Conservation (phyloP, 1,284 basidiomycete genomes). For the Ceratobasidium sp. region DNA sequence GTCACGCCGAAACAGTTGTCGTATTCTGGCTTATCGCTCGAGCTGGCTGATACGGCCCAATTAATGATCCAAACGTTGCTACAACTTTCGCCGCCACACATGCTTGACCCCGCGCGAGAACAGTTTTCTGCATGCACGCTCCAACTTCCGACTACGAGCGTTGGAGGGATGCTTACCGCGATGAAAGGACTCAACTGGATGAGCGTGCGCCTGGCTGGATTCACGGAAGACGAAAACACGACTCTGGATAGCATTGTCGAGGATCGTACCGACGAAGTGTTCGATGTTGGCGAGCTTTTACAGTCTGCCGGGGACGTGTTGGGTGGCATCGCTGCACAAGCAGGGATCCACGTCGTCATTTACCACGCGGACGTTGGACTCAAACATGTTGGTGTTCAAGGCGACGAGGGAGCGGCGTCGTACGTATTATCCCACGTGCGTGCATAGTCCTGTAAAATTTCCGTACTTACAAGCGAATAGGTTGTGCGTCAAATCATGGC, state of each 20-base stretch:
- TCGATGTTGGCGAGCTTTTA: conserved; percentile 73
- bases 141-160: conserved; percentile 81
- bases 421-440: conserved; percentile 85
- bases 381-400: conserved; percentile 82
- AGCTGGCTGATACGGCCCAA: conserved; percentile 87
- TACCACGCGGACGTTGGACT: conserved; percentile 86
- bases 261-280: conserved; percentile 46
- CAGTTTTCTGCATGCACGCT: conserved; percentile 87
- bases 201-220: conserved; percentile 67
- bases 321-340: conserved; percentile 81
- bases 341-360: conserved; percentile 84
- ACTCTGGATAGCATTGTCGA: conserved; percentile 15
- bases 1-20: conserved; percentile 40
- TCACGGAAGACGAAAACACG: conserved; percentile 35
- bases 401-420: conserved; percentile 82
- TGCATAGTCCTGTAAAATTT: conserved; percentile 31
- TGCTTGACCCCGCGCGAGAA: conserved; percentile 90
- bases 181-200: conserved; percentile 93
- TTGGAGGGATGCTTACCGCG: conserved; percentile 85
- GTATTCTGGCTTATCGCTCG: conserved; percentile 53
- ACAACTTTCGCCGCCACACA: conserved; percentile 83
- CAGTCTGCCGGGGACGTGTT: conserved; percentile 83
- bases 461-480: conserved; percentile 52
- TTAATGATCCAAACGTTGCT: conserved; percentile 87
- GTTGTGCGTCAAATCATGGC: conserved; percentile 82